These are phyloP conservation scores for Sarocladium strictum DNA, from an alignment of 2,329 filamentous ascomycete species.

Conservation along the genomic window DNA sequence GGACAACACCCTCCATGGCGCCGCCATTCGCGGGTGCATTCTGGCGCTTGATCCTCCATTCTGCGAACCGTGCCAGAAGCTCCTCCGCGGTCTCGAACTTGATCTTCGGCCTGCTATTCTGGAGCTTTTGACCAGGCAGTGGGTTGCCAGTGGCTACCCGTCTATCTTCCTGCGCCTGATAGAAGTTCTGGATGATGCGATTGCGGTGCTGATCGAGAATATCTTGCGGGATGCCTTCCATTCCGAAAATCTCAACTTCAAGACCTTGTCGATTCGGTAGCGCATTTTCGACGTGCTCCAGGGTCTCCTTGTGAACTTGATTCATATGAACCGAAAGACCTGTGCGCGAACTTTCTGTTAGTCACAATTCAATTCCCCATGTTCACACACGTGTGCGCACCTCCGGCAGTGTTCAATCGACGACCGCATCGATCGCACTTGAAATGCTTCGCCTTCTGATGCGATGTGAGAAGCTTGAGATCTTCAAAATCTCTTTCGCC, in stretches of 20 bases:
- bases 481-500: constrained; percentile 96
- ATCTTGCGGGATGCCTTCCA: constrained; percentile 92
- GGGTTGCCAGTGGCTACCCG: constrained; percentile 80
- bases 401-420: constrained; percentile 88
- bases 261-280: constrained; percentile 78
- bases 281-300: constrained; percentile 86
- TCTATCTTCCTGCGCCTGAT: constrained; percentile 77
- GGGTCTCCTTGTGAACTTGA: constrained; percentile 93
- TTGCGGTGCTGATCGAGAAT: constrained; percentile 78
- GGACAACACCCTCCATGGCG: constrained; percentile 27
- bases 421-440: constrained; percentile 90
- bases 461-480: constrained; percentile 89
- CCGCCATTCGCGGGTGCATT: constrained; percentile 48
- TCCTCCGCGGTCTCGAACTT: constrained; percentile 72
- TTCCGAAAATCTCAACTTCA: constrained; percentile 95
- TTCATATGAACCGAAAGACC: constrained; percentile 96
- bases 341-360: constrained; percentile 27
- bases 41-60: constrained; percentile 54
- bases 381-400: constrained; percentile 39
- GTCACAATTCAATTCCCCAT: background rate
- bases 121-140: constrained; percentile 55
- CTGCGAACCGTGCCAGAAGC: constrained; percentile 72
- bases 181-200: constrained; percentile 78
- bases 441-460: constrained; percentile 99
- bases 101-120: constrained; percentile 64